Evolutionary conservation across 768 basidiomycete genomes (phyloP).

Genomic region (Mycena metata): DNA sequence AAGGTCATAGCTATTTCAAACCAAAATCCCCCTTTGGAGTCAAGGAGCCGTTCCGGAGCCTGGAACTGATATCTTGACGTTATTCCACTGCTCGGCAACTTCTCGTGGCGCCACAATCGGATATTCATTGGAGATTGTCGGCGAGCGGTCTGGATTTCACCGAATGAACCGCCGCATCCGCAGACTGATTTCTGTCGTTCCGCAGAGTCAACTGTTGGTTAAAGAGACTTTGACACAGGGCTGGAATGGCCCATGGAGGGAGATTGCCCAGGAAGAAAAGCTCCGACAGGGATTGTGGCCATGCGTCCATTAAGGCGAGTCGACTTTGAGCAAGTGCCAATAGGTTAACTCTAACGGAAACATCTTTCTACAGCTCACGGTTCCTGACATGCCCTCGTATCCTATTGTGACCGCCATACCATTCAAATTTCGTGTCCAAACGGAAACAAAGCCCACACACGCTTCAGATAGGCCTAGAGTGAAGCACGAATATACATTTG

Average conservation of each 20-base stretch:
- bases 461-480: conserved; percentile 17
- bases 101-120: not conserved
- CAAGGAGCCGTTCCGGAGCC: conserved; percentile 18
- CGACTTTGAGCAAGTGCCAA: not conserved
- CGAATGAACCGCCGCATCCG: not conserved
- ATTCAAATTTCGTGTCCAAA: conserved; percentile 26
- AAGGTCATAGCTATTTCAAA: conserved; percentile 14
- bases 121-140: too few relatives aligned
- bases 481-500: conserved; percentile 29
- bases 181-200: not conserved
- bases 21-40: conserved; percentile 11
- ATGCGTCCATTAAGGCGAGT: not conserved
- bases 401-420: conserved; percentile 29
- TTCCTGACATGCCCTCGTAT: conserved; percentile 11
- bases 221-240: conserved; percentile 1
- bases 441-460: conserved; percentile 26
- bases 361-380: conserved; percentile 10
- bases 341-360: not conserved
- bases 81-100: conserved; percentile 16
- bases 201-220: not conserved
- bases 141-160: too few relatives aligned
- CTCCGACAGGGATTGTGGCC: conserved; percentile 11
- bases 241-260: conserved; percentile 9
- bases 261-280: conserved; percentile 4
- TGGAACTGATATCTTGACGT: conserved; percentile 17